A percentile compares a stretch with the other conserved stretches of the same genome.
Conservation (phyloP, 2,329 filamentous ascomycete species). For the Apiospora hydei region DNA sequence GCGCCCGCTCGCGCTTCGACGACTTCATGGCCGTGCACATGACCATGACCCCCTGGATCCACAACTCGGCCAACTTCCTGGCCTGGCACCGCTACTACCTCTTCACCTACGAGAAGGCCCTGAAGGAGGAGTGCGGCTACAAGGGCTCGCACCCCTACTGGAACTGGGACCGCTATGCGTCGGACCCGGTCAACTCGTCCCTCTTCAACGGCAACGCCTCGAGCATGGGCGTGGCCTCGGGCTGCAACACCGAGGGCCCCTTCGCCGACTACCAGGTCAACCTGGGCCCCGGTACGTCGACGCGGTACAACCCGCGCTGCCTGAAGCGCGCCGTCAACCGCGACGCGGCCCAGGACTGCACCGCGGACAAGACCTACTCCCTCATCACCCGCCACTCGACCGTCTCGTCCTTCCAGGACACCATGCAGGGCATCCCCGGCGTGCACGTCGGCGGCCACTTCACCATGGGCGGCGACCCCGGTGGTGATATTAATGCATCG, state of each 20-base stretch:
- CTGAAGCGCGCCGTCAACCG: slow-evolving; percentile 40
- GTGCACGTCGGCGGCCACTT: slow-evolving; percentile 40
- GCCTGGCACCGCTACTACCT: slow-evolving; percentile 36
- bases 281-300: slow-evolving; percentile 36
- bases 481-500: slow-evolving; percentile 31
- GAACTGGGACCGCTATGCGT: slow-evolving; percentile 52
- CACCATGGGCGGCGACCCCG: slow-evolving; percentile 40
- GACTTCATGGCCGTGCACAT: slow-evolving; percentile 41
- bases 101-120: slow-evolving; percentile 34
- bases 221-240: slow-evolving; percentile 51
- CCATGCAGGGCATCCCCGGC: slow-evolving; percentile 45
- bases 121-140: slow-evolving; percentile 37
- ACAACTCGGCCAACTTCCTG: slow-evolving; percentile 37
- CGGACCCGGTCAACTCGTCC: slow-evolving; percentile 49
- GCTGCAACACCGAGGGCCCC: slow-evolving; percentile 55
- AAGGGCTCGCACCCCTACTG: slow-evolving; percentile 43
- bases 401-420: slow-evolving; percentile 44
- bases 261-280: slow-evolving; percentile 42
- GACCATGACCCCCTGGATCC: slow-evolving; percentile 32
- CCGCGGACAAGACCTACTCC: slow-evolving; percentile 35
- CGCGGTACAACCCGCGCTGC: slow-evolving; percentile 46
- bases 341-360: slow-evolving; percentile 35
- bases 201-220: slow-evolving; percentile 56
- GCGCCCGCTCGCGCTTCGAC: slow-evolving; percentile 36
- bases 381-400: slow-evolving; percentile 32